Percentiles rank a stretch among this genome's conserved stretches.
Conservation (phyloP, 2,329 filamentous ascomycete species). For the Colletotrichum sp. region DNA sequence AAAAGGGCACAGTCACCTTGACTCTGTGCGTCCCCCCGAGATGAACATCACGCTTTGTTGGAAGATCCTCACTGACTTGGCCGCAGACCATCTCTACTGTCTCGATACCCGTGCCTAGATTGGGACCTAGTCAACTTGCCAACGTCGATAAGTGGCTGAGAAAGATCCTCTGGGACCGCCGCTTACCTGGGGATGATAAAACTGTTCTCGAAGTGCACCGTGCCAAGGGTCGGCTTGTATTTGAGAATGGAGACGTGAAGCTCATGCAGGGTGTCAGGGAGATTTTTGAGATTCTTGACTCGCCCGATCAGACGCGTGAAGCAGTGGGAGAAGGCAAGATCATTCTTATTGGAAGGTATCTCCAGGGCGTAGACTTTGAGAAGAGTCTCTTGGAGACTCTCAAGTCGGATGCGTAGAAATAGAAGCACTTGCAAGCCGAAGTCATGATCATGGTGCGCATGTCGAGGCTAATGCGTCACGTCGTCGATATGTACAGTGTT, state of each 20-base stretch:
- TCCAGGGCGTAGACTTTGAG: slow-evolving; percentile 58
- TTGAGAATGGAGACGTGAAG: slow-evolving; percentile 69
- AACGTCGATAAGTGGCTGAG: slow-evolving; percentile 82
- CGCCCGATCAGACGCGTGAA: slow-evolving; percentile 35
- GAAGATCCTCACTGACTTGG: slow-evolving; percentile 25
- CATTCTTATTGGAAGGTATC: slow-evolving; percentile 66
- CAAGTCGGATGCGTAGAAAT: neutral
- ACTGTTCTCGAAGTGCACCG: slow-evolving; percentile 80
- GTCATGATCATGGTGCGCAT: neutral
- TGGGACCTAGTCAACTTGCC: slow-evolving; percentile 63
- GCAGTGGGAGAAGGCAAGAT: slow-evolving; percentile 56
- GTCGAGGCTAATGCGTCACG: neutral
- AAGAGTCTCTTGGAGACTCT: slow-evolving; percentile 39
- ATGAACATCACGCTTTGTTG: neutral
- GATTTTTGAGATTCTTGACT: slow-evolving; percentile 88
- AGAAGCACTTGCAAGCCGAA: neutral
- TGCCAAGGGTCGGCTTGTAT: slow-evolving; percentile 78
- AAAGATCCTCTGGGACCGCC: slow-evolving; percentile 81
- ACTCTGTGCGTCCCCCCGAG: slow-evolving; percentile 70
- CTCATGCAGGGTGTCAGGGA: slow-evolving; percentile 92
- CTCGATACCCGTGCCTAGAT: slow-evolving; percentile 68
- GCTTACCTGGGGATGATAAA: slow-evolving; percentile 54
- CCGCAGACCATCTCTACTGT: slow-evolving; percentile 82
- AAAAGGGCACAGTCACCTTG: slow-evolving; percentile 89
- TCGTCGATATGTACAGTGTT: neutral